These are phyloP conservation scores for Patellifolia procumbens DNA, from an alignment of 179 eudicot species.

Conservation along the genomic window DNA sequence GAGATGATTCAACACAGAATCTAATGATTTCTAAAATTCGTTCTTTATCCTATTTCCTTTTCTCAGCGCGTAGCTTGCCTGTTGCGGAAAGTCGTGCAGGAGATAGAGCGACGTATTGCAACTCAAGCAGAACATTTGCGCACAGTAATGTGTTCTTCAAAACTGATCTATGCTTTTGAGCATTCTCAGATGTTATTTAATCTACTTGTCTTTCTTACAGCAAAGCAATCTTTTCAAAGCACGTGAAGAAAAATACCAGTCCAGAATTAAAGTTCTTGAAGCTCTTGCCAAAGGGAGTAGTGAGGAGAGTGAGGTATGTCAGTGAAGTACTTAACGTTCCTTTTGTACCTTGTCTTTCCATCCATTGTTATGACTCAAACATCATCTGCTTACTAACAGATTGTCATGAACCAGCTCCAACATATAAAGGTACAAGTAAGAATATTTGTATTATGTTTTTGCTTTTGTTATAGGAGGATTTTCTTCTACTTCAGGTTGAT, in stretches of 20 bases:
- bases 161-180: neutral
- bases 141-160: slow-evolving; percentile 52
- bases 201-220: slow-evolving; percentile 37
- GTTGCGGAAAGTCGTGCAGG: slow-evolving; percentile 91
- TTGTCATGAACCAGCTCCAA: slow-evolving; percentile 71
- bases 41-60: neutral
- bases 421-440: slow-evolving; percentile 60
- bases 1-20: neutral
- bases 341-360: slow-evolving; percentile 1
- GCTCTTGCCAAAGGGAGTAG: slow-evolving; percentile 82
- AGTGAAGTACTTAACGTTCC: neutral
- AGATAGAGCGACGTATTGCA: slow-evolving; percentile 84
- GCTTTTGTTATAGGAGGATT: too few relatives aligned
- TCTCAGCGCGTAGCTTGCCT: slow-evolving; percentile 79
- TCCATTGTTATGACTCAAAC: neutral
- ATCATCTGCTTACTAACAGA: slow-evolving; percentile 45
- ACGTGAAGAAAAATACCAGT: slow-evolving; percentile 88
- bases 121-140: slow-evolving; percentile 91
- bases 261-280: slow-evolving; percentile 88
- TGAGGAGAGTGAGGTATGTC: slow-evolving; percentile 76
- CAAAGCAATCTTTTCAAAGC: slow-evolving; percentile 81
- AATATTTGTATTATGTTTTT: neutral
- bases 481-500: neutral
- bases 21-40: neutral
- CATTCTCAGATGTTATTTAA: slow-evolving; percentile 2